Evolutionary conservation across 306 rosid species (phyloP), one percentile per base, ranked within the genome.

Genomic region (Lathyrus sativus): DNA sequence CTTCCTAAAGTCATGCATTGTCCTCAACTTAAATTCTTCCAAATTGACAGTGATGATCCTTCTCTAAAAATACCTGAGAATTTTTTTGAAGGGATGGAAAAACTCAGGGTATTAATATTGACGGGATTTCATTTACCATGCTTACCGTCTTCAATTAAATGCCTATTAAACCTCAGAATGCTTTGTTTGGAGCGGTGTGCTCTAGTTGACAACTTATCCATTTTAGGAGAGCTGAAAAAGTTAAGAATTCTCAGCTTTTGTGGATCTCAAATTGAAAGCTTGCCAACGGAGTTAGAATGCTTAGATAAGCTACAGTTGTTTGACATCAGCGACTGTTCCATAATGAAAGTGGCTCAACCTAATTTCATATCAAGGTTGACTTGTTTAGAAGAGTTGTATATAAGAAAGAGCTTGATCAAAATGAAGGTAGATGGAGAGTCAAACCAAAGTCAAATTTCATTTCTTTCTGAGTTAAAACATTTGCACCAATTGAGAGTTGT

Each of bases 381-480:
- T 10, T 48, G 29, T 51, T 67, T 85, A 41, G 79, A 76, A 59
- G 82, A 82, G 49, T 53, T 85, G 50, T 65, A 79, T 46, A 75
- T 75, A 74, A 71, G 76, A 64, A 6, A 75, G 2, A 75, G 64
- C 67, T 82, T 76, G 54, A 17, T 45, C 15, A 2, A 18, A 35
- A 72, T 80, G 87, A 65, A 72, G 18, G 15, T 0, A 1, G 37
- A 24, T n/a, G 62, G 12, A 12, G 18, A 61, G 39, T 7, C 10
- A 3, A 22, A 13, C 6, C 62, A 35, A 43, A 31, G 37, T 28
- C 9, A 31, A 46, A 61, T 43, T 35, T 44, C 63, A 55, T 50
- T 41, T 13, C 81, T 77, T 46, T 33, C 55, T 46, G 69, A 77
- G 43, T 28, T 71, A 29, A 65, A 31, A 19, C 48, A 56, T 42